These are phyloP conservation scores for Angomonas deanei DNA, from an alignment of 208 protist species.

Conservation along the genomic window DNA sequence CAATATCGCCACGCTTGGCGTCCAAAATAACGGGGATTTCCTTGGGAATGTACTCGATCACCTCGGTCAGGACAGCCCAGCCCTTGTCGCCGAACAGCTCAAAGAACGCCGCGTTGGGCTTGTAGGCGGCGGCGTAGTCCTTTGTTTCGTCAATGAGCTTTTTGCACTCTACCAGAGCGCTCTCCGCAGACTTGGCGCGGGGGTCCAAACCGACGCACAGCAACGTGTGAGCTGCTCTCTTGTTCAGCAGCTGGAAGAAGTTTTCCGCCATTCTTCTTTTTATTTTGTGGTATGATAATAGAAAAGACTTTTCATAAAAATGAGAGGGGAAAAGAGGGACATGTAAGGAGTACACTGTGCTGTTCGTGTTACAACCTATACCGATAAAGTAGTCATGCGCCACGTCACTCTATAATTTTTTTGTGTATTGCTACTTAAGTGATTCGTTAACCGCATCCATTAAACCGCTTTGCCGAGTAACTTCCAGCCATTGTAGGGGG, in stretches of 20 bases:
- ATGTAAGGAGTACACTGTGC: no score
- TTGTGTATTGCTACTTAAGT: no score
- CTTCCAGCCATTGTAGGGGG: constrained; percentile 75
- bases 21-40: constrained; percentile 85
- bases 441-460: background rate
- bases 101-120: constrained; percentile 89
- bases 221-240: constrained; percentile 68
- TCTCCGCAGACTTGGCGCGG: constrained; percentile 54
- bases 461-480: constrained; percentile 49
- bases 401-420: no score
- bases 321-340: no score
- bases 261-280: no score
- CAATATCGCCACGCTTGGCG: constrained; percentile 87
- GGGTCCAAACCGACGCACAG: constrained; percentile 86
- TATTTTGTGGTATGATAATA: no score
- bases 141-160: constrained; percentile 69
- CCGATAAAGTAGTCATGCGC: no score
- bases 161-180: constrained; percentile 63
- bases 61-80: constrained; percentile 54
- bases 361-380: no score
- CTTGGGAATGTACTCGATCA: constrained; percentile 59
- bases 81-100: constrained; percentile 72
- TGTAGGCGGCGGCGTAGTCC: constrained; percentile 82
- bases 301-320: constrained; percentile 1
- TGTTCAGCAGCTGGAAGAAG: constrained; percentile 84